phyloP scores from a whole-genome alignment of 192 early-diverging fungal genomes.

The Coemansia sp. region DNA sequence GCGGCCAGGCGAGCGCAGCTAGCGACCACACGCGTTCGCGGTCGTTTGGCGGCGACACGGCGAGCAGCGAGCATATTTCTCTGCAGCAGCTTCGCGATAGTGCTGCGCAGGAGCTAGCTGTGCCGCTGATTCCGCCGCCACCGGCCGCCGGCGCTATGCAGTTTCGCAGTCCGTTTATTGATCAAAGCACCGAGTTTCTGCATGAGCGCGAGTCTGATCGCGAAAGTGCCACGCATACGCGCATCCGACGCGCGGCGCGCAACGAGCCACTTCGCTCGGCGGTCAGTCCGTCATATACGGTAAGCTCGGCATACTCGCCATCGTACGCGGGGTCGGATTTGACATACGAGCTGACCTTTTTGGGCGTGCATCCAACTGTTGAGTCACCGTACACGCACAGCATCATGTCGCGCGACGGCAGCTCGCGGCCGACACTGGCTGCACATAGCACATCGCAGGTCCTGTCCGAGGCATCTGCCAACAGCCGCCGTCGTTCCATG shows the following conservation, averaged over 20 bases:
- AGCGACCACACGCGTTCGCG: constrained; percentile 30
- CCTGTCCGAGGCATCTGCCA: constrained; percentile 9
- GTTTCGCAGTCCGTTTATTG: constrained; percentile 37
- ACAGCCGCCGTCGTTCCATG: constrained; percentile 20
- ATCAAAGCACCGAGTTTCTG: constrained; percentile 16
- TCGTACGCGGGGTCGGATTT: constrained; percentile 49
- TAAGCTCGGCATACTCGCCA: constrained; percentile 48
- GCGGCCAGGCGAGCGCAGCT: not conserved
- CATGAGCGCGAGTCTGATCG: constrained; percentile 25
- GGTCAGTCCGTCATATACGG: constrained; percentile 40
- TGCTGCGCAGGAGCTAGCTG: constrained; percentile 13
- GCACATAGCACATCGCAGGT: constrained; percentile 8
- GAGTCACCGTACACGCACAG: constrained; percentile 37
- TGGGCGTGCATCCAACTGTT: constrained; percentile 43
- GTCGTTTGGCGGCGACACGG: constrained; percentile 40
- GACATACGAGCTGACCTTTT: constrained; percentile 47
- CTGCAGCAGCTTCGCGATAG: constrained; percentile 32
- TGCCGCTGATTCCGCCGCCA: constrained; percentile 25
- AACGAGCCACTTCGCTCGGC: constrained; percentile 30
- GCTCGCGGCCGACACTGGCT: constrained; percentile 12
- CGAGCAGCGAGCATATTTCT: constrained; percentile 27
- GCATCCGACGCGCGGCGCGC: constrained; percentile 38
- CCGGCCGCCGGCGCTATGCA: constrained; percentile 23
- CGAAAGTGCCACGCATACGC: constrained; percentile 49
- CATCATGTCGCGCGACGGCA: constrained; percentile 20